Percentiles rank a stretch among this genome's conserved stretches.
Evolutionary conservation across 1,284 basidiomycete species (phyloP).

Genomic region (Cryptococcus sp.): DNA sequence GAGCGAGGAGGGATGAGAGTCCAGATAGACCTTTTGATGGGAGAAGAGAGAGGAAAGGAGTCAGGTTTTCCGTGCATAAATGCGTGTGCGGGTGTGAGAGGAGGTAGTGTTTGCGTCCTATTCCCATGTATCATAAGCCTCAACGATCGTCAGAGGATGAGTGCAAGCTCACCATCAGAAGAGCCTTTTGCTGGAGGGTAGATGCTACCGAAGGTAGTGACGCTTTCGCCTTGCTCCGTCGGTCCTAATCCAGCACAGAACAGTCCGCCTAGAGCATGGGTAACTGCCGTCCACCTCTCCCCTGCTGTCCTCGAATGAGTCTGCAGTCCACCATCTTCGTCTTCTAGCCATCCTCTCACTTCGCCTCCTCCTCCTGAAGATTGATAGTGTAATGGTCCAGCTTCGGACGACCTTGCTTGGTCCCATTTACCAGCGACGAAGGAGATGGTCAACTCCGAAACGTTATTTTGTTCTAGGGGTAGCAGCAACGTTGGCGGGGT

Average conservation of each 20-base stretch:
- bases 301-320: slow-evolving; percentile 57
- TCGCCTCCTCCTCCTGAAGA: slow-evolving; percentile 81
- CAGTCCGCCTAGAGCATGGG: slow-evolving; percentile 84
- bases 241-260: slow-evolving; percentile 91
- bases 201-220: slow-evolving; percentile 54
- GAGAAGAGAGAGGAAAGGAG: slow-evolving; percentile 89
- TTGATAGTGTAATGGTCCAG: slow-evolving; percentile 61
- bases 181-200: slow-evolving; percentile 66
- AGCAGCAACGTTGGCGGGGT: slow-evolving; percentile 85
- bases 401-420: slow-evolving; percentile 76
- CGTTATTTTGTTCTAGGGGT: slow-evolving; percentile 76
- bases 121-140: not conserved
- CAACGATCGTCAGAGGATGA: not conserved
- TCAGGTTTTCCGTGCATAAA: slow-evolving; percentile 95
- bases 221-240: slow-evolving; percentile 62
- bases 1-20: slow-evolving; percentile 79
- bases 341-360: slow-evolving; percentile 83
- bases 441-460: slow-evolving; percentile 81
- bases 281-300: slow-evolving; percentile 76
- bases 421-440: slow-evolving; percentile 91
- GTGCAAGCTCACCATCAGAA: slow-evolving; percentile 57
- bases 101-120: slow-evolving; percentile 51
- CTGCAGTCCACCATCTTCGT: slow-evolving; percentile 58
- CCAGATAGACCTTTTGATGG: slow-evolving; percentile 92
- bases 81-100: slow-evolving; percentile 69